Conservation (phyloP, 1,284 basidiomycete genomes). For the Ganoderma leucocontextum region DNA sequence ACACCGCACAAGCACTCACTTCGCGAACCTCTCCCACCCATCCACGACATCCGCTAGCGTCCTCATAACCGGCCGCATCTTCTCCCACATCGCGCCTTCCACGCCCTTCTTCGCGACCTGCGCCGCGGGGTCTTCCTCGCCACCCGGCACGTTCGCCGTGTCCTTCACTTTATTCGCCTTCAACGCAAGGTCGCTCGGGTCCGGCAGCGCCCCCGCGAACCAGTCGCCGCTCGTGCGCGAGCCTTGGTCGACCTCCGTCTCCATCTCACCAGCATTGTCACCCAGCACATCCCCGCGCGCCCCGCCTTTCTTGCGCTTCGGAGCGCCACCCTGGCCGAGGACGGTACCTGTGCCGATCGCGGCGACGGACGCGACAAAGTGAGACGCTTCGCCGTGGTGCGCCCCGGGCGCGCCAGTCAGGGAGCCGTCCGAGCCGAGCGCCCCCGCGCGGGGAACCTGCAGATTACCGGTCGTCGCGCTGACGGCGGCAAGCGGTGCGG, state of each 20-base stretch:
- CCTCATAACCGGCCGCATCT: slow-evolving; percentile 33
- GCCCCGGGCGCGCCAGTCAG: too few relatives aligned
- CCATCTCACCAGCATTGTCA: too few relatives aligned
- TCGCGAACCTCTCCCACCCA: slow-evolving; percentile 40
- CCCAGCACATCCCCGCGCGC: too few relatives aligned
- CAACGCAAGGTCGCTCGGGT: slow-evolving; percentile 42
- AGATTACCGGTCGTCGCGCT: too few relatives aligned
- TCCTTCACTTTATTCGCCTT: slow-evolving; percentile 31
- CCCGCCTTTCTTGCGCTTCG: not conserved
- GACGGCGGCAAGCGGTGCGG: too few relatives aligned
- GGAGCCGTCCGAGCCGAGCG: too few relatives aligned
- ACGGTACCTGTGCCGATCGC: slow-evolving; percentile 46
- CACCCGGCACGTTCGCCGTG: slow-evolving; percentile 39
- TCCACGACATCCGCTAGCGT: slow-evolving; percentile 39
- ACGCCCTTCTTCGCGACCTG: slow-evolving; percentile 44
- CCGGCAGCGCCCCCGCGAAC: slow-evolving; percentile 40
- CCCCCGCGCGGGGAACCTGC: too few relatives aligned
- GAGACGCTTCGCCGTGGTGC: too few relatives aligned
- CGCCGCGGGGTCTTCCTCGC: slow-evolving; percentile 25
- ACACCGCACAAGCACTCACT: slow-evolving; percentile 33
- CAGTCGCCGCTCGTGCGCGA: slow-evolving; percentile 20
- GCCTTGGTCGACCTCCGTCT: too few relatives aligned
- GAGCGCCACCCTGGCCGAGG: slow-evolving; percentile 43
- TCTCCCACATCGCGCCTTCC: slow-evolving; percentile 43
- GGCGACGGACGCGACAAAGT: slow-evolving; percentile 32